These are phyloP conservation scores for Davidsoniella australis DNA, from an alignment of 2,329 filamentous ascomycete species.

Conservation along the genomic window DNA sequence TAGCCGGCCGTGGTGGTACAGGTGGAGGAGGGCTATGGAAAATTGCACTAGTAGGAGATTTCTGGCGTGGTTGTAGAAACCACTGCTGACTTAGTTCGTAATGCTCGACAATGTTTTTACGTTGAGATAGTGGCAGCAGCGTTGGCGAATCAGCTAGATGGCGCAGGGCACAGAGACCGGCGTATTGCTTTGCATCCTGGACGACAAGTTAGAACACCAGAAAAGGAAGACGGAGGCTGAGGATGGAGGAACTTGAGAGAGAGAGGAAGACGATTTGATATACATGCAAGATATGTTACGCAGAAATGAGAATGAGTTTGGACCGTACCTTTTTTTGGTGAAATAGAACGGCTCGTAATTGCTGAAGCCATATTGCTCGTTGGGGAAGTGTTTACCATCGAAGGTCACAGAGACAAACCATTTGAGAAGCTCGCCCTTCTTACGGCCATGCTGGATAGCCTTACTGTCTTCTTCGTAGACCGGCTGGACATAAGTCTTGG, in stretches of 20 bases:
- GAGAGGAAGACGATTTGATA: too few species aligned
- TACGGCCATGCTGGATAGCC: not conserved
- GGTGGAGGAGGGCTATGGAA: too few species aligned
- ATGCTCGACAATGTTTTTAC: too few species aligned
- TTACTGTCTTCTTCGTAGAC: not conserved
- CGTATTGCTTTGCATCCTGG: slow-evolving; percentile 33
- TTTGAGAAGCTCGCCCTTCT: not conserved
- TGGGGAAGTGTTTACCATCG: slow-evolving; percentile 14
- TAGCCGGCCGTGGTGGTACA: too few species aligned
- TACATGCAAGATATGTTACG: not conserved
- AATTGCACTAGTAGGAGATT: too few species aligned
- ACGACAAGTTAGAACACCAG: not conserved
- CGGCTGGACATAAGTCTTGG: not conserved
- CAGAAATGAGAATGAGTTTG: too few species aligned
- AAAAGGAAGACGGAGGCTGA: not conserved
- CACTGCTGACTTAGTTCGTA: too few species aligned
- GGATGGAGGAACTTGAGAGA: not conserved
- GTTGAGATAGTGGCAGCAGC: too few species aligned
- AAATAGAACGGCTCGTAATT: slow-evolving; percentile 22
- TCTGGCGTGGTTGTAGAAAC: too few species aligned
- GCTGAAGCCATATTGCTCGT: slow-evolving; percentile 21
- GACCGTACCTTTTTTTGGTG: slow-evolving; percentile 25
- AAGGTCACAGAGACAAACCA: not conserved
- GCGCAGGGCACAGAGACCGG: slow-evolving; percentile 29
- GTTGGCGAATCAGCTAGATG: slow-evolving; percentile 16